These are phyloP conservation scores for Malassezia cuniculi DNA, from an alignment of 1,284 basidiomycete species.

Conservation along the genomic window DNA sequence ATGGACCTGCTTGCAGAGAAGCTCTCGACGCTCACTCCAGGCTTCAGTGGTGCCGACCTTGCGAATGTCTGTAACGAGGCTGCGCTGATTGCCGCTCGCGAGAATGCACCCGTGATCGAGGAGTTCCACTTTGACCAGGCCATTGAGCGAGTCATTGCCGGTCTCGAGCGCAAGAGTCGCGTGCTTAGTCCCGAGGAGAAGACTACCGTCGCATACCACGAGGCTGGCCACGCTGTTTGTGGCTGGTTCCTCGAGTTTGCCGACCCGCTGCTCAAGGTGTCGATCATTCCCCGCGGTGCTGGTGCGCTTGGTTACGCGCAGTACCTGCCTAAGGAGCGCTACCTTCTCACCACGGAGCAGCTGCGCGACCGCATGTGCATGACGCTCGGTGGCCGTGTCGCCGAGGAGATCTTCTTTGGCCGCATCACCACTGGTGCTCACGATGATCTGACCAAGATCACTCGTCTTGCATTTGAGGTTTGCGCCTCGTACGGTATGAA, in stretches of 20 bases:
- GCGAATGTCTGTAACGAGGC: slow-evolving; percentile 98
- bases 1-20: slow-evolving; percentile 52
- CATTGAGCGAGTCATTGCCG: slow-evolving; percentile 94
- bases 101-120: slow-evolving; percentile 63
- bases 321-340: slow-evolving; percentile 91
- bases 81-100: slow-evolving; percentile 82
- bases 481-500: slow-evolving; percentile 68
- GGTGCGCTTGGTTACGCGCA: slow-evolving; percentile 91
- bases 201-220: slow-evolving; percentile 96
- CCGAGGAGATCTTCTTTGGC: slow-evolving; percentile 96
- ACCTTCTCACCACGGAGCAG: slow-evolving; percentile 86
- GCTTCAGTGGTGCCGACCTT: slow-evolving; percentile 96
- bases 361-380: slow-evolving; percentile 93
- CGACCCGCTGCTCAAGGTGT: slow-evolving; percentile 91
- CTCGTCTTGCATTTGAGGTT: slow-evolving; percentile 89
- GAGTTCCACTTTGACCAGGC: slow-evolving; percentile 88
- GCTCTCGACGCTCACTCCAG: slow-evolving; percentile 85
- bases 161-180: slow-evolving; percentile 85
- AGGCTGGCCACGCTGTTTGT: slow-evolving; percentile 94
- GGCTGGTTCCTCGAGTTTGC: slow-evolving; percentile 98
- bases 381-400: slow-evolving; percentile 95
- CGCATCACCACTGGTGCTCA: slow-evolving; percentile 93
- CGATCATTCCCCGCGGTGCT: slow-evolving; percentile 91
- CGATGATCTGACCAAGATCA: slow-evolving; percentile 94
- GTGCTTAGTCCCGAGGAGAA: slow-evolving; percentile 91